These are phyloP conservation scores for Asclepias syriaca DNA, from an alignment of 257 asterid genomes.

Conservation along the genomic window DNA sequence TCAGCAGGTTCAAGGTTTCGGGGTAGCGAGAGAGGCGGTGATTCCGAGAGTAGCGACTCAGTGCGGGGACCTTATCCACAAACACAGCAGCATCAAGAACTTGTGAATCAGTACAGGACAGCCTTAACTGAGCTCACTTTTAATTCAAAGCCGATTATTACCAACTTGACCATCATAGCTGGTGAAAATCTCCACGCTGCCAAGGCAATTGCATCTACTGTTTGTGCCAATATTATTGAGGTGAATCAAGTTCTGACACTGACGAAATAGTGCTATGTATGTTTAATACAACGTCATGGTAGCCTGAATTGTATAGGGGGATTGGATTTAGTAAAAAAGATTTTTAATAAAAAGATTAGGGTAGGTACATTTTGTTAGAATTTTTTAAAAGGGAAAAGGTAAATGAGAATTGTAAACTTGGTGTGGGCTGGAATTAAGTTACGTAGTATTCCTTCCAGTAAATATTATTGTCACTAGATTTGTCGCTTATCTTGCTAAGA, in stretches of 20 bases:
- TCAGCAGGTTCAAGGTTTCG: slow-evolving; percentile 37
- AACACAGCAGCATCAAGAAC: slow-evolving; percentile 50
- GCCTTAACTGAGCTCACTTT: slow-evolving; percentile 84
- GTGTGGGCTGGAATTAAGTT: slow-evolving; percentile 8
- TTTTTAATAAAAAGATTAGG: slow-evolving; percentile 1
- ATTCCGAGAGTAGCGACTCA: slow-evolving; percentile 52
- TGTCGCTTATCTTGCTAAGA: neutral
- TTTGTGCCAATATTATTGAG: slow-evolving; percentile 83
- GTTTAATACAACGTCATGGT: slow-evolving; percentile 5
- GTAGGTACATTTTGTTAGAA: neutral
- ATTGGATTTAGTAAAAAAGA: neutral
- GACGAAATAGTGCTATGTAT: slow-evolving; percentile 22
- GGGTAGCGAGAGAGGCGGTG: slow-evolving; percentile 32
- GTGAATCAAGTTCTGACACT: slow-evolving; percentile 53
- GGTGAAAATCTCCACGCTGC: slow-evolving; percentile 93
- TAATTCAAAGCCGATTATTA: slow-evolving; percentile 93
- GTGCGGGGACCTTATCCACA: slow-evolving; percentile 49
- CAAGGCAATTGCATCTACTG: slow-evolving; percentile 69
- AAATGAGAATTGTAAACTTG: slow-evolving; percentile 4
- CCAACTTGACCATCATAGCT: slow-evolving; percentile 92
- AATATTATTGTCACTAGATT: neutral
- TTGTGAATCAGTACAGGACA: slow-evolving; percentile 80
- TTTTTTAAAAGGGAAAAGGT: neutral
- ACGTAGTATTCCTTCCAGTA: neutral
- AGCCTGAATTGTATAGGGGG: slow-evolving; percentile 18